These are phyloP conservation scores for Neofusicoccum kwambonambiense DNA, from an alignment of 2,329 filamentous ascomycete genomes.

Conservation along the genomic window DNA sequence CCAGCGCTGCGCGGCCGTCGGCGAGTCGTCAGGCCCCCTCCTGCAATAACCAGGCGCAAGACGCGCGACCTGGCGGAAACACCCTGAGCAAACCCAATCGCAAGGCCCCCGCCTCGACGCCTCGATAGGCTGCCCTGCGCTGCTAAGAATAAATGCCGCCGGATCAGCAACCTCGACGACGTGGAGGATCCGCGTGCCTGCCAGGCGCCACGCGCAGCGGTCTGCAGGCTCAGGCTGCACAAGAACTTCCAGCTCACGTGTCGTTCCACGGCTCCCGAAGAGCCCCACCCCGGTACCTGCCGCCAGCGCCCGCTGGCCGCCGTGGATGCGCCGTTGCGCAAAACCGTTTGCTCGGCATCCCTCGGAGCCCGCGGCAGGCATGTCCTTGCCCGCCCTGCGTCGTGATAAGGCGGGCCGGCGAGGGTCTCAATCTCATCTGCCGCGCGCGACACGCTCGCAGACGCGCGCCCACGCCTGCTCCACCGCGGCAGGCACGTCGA, in stretches of 20 bases:
- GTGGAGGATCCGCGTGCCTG: background rate
- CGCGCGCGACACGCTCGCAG: background rate
- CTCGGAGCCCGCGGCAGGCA: slow-evolving; percentile 10
- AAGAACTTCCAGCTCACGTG: background rate
- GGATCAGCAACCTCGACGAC: background rate
- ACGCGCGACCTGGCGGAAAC: slow-evolving; percentile 2
- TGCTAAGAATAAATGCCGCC: background rate
- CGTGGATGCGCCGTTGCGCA: slow-evolving; percentile 2
- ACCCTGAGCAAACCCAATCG: background rate
- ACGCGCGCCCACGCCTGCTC: slow-evolving; percentile 33
- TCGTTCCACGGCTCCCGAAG: background rate
- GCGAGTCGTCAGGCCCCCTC: slow-evolving; percentile 11
- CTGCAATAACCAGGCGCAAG: slow-evolving; percentile 1
- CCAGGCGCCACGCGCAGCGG: background rate
- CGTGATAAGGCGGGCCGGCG: background rate
- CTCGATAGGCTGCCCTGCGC: slow-evolving; percentile 7
- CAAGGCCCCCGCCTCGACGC: background rate
- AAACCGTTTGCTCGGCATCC: slow-evolving; percentile 4
- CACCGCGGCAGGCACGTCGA: slow-evolving; percentile 40
- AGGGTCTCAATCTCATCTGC: background rate
- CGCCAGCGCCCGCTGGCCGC: background rate
- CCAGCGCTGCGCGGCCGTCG: background rate
- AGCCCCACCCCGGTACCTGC: slow-evolving; percentile 15
- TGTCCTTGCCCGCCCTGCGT: background rate
- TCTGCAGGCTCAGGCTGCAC: background rate